A percentile compares a stretch with the other conserved stretches of the same genome.
Conservation (phyloP, 768 basidiomycete genomes). For the Agaricus sinodeliciosus region DNA sequence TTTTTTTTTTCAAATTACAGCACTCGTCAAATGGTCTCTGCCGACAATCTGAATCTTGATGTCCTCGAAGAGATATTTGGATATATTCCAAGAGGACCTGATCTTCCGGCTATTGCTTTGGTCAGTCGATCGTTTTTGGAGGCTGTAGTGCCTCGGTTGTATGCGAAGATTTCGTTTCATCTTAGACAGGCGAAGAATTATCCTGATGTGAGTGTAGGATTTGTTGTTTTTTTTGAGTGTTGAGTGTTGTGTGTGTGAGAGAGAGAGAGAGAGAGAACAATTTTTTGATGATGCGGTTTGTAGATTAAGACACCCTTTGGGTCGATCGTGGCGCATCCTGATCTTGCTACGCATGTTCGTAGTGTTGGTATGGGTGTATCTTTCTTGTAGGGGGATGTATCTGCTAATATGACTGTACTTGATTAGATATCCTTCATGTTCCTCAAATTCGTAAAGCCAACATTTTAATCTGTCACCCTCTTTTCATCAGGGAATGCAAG, state of each 20-base stretch:
- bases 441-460: slow-evolving; percentile 7
- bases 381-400: no score
- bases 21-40: slow-evolving; percentile 53
- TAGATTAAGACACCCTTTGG: slow-evolving; percentile 57
- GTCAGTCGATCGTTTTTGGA: slow-evolving; percentile 63
- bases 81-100: slow-evolving; percentile 38
- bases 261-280: no score
- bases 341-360: slow-evolving; percentile 12
- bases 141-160: slow-evolving; percentile 57
- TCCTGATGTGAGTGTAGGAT: slow-evolving; percentile 39
- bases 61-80: slow-evolving; percentile 65
- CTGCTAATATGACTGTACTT: no score
- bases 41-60: slow-evolving; percentile 65
- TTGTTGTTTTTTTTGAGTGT: not conserved
- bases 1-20: no score
- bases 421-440: slow-evolving; percentile 12
- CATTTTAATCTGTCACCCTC: slow-evolving; percentile 23
- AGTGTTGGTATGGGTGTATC: slow-evolving; percentile 12
- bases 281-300: slow-evolving; percentile 3
- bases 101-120: slow-evolving; percentile 54
- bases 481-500: slow-evolving; percentile 47
- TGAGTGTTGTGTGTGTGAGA: no score
- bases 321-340: slow-evolving; percentile 38
- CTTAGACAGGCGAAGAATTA: slow-evolving; percentile 53
- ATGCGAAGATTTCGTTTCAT: slow-evolving; percentile 50